Evolutionary conservation across 768 basidiomycete genomes (phyloP).

Genomic region (Pleurotus ostreatus): DNA sequence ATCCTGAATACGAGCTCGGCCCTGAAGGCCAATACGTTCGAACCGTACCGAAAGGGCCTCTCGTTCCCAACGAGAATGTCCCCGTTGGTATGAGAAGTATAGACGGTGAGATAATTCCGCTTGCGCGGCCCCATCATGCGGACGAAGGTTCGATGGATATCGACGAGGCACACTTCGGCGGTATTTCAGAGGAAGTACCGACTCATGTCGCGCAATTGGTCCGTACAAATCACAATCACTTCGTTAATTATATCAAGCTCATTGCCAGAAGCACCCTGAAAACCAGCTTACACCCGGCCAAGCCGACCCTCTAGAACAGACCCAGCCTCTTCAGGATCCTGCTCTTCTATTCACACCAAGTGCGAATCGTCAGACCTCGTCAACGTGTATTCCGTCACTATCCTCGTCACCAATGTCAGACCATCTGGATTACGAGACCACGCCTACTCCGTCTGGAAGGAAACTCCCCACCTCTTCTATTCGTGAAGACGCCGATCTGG

Average conservation of each 20-base stretch:
- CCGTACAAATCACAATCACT: constrained; percentile 9
- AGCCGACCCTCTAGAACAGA: constrained; percentile 37
- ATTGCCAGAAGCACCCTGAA: neutral
- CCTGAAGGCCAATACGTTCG: constrained; percentile 32
- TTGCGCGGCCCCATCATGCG: constrained; percentile 9
- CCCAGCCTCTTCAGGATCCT: constrained; percentile 37
- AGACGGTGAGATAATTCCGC: constrained; percentile 49
- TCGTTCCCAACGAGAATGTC: constrained; percentile 19
- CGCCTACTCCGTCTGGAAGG: neutral
- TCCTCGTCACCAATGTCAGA: neutral
- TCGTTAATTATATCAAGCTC: neutral
- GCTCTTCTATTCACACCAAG: constrained; percentile 6
- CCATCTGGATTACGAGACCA: neutral
- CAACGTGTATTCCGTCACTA: neutral
- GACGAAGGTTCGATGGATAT: constrained; percentile 19
- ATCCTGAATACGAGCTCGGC: constrained; percentile 37
- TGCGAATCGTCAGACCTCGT: neutral
- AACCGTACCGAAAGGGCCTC: neutral
- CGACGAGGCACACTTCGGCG: constrained; percentile 46
- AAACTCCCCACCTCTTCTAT: neutral
- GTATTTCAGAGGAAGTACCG: constrained; percentile 47
- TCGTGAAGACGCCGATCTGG: constrained; percentile 12
- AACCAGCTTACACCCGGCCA: constrained; percentile 1
- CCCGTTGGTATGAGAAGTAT: constrained; percentile 59
- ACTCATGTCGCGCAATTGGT: constrained; percentile 56